Percentiles rank a stretch among this genome's conserved stretches.
Evolutionary conservation across 225 moss, liverwort and hornwort species (phyloP).

Genomic region (Neckera pumila): DNA sequence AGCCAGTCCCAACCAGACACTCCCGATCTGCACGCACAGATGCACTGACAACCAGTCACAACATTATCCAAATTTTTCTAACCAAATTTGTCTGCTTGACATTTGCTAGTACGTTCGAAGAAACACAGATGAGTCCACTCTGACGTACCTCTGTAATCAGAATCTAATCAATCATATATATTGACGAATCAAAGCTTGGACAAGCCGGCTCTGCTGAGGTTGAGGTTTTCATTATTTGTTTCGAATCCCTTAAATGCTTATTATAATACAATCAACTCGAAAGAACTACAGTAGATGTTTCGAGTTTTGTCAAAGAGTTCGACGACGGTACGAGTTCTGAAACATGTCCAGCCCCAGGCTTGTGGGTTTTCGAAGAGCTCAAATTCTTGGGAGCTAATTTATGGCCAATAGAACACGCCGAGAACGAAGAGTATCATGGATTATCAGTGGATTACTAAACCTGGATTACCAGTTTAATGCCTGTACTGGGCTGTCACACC

Average conservation of each 20-base stretch:
- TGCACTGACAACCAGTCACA: background rate
- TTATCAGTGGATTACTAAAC: background rate
- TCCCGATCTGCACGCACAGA: background rate
- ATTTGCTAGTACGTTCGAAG: background rate
- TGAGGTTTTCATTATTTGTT: background rate
- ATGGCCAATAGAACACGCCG: background rate
- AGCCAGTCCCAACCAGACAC: background rate
- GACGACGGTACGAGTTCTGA: background rate
- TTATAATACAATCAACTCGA: background rate
- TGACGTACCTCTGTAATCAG: background rate
- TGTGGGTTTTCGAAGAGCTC: background rate
- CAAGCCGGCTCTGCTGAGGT: background rate
- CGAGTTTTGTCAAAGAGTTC: background rate
- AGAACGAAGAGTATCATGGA: background rate
- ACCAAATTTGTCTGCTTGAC: too few species aligned
- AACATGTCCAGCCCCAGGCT: background rate
- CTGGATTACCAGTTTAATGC: background rate
- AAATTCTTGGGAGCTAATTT: background rate
- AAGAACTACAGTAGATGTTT: background rate
- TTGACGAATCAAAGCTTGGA: background rate
- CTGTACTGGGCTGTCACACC: background rate
- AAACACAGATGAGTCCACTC: background rate
- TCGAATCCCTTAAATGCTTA: background rate
- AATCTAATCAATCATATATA: background rate
- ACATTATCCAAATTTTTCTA: background rate